A percentile compares a stretch with the other conserved stretches of the same genome.
phyloP scores from a whole-genome alignment of 257 asterid genomes.

The Nicotiana otophora region DNA sequence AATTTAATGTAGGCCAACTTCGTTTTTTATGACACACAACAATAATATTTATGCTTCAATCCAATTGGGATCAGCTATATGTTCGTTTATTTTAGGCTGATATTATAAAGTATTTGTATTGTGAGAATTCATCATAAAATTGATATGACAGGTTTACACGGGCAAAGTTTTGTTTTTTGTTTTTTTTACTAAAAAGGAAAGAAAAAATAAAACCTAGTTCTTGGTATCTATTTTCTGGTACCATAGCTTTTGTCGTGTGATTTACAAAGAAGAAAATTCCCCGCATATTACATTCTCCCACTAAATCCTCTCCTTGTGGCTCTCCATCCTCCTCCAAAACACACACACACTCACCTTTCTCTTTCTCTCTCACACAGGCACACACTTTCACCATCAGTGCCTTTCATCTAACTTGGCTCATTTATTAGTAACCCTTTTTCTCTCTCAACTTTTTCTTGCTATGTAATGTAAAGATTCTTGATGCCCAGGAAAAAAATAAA shows the following conservation, averaged over 20 bases:
- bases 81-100: too few relatives aligned
- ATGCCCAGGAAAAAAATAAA: background rate
- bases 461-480: background rate
- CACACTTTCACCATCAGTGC: background rate
- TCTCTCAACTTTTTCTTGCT: background rate
- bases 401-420: background rate
- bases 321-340: conserved; percentile 33
- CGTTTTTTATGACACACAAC: background rate
- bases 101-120: too few relatives aligned
- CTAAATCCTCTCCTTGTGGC: conserved; percentile 56
- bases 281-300: conserved; percentile 8
- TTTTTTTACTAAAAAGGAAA: too few relatives aligned
- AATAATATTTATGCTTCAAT: too few relatives aligned
- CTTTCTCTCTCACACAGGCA: background rate
- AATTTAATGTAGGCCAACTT: background rate
- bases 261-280: background rate
- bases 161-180: too few relatives aligned
- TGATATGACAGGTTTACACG: too few relatives aligned
- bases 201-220: too few relatives aligned
- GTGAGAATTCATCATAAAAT: too few relatives aligned
- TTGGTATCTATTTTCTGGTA: background rate
- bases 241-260: background rate
- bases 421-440: background rate
- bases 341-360: background rate
- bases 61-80: too few relatives aligned